Evolutionary conservation across 2,329 filamentous ascomycete genomes (phyloP), one percentile per base, ranked within the genome.

Genomic region (Parastagonospora avenae): DNA sequence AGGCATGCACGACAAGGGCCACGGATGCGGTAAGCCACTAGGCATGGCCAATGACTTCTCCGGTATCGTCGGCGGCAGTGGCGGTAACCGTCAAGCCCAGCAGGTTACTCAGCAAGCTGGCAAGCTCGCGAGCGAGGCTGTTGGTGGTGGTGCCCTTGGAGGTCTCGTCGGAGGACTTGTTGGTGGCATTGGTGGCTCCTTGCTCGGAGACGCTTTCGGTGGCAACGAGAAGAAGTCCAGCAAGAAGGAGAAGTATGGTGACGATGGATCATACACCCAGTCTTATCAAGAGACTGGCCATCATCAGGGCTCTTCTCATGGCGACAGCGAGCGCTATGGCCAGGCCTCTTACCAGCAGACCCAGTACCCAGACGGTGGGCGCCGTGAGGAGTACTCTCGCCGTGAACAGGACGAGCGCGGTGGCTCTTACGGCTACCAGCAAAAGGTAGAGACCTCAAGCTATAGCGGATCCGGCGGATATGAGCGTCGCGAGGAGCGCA

Each of bases 1-100:
- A 63, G 91, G 90, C 27, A 88, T 93, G 9, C 77, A 91, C 12
- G 92, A 97, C 73, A 87, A 84, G 45, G 92, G 92, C 5, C 91
- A 96, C 69, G 91, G 91, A 44, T 96, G 91, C 67, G 86, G 90
- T 53, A 92, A 92, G 74, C 85, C 85, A 12, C 79, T 96, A 9
- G 83, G 86, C 57, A 89, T 95, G 83, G 85, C 86, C 56, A 92
- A 89, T 74, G 82, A 69, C 54, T 66, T 73, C 19, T 41, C 48
- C 37, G 64, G 63, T 19, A 46, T 65, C 58, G 50, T 70, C 55
- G 46, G 74, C 61, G 67, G 75, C 14, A 71, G 76, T 50, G 76
- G 80, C 44, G 80, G 81, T 50, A 73, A 57, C 24, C 42, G 59
- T 14, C 63, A 70, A 31, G 59, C 64, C 19, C 64, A 73, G 52